Percentiles rank a stretch among this genome's conserved stretches.
phyloP scores from a whole-genome alignment of 345 rosid species.

The Eucalyptus tenuipes region DNA sequence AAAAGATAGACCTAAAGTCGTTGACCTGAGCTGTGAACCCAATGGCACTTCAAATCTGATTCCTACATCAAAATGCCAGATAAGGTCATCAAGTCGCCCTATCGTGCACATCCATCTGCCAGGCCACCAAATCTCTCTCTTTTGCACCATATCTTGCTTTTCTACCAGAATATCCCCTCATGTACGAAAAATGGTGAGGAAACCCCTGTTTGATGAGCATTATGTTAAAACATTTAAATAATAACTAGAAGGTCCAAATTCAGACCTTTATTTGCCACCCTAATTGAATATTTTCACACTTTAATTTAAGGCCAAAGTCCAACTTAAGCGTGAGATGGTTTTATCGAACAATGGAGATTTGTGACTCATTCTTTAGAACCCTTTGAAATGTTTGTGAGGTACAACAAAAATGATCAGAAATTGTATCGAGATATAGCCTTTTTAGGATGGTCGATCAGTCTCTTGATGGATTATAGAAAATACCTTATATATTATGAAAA shows the following conservation, averaged over 20 bases:
- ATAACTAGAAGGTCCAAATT: no score
- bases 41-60: neutral
- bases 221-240: no score
- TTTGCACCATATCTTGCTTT: neutral
- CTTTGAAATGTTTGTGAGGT: neutral
- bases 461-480: neutral
- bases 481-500: neutral
- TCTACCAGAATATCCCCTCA: neutral
- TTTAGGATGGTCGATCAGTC: rapidly evolving
- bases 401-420: neutral
- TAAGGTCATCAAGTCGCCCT: neutral
- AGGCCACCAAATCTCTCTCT: neutral
- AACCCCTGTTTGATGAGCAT: neutral
- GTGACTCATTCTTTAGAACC: neutral
- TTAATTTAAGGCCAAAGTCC: no score
- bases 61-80: neutral
- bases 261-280: no score
- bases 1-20: neutral
- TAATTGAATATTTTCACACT: no score
- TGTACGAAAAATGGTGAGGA: neutral
- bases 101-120: neutral
- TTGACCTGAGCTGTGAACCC: neutral
- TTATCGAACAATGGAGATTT: neutral
- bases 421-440: neutral
- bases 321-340: rapidly evolving